Base-by-base conservation (phyloP, 441 rosid genomes). In the Macaranga tanarius region DNA sequence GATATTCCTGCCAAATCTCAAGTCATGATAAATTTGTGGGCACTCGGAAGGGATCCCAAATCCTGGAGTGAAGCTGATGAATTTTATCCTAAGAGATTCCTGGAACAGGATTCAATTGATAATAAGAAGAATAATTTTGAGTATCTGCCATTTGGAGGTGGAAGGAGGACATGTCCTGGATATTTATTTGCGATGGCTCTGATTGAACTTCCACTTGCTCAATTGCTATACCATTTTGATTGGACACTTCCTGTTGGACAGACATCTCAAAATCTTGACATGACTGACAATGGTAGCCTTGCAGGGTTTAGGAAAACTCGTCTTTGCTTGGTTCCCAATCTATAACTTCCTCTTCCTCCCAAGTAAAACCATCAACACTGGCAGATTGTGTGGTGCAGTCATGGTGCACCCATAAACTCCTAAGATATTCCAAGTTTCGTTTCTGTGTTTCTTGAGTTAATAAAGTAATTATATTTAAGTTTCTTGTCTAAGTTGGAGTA, bases 111-210 rank as follows among this genome's bases (percentile, higher is more conserved):
- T 42, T 42, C 52, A 20, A 10, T 42, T 44, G 67, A 63, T 42
- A n/a, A 9, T 42, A 63, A 15, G 25, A 48, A 48, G 23, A 63
- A 20, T 20, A 20, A 31, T 42, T 63, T 63, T 63, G 52, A 63
- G 52, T 63, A 8, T 25, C 7, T 63, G 3, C 67, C 67, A 2
- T 63, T 63, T 55, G 54, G 73, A 62, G 76, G 62, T 55, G 67
- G 67, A n/a, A 63, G 52, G 52, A 63, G 67, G 23, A 63, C 22
- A 0, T 63, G 67, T 44, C 67, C 67, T 5, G 52, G 67, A 44
- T 42, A n/a, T 10, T 22, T 20, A 23, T 63, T 63, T 42, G 67
- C 28, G 0, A 42, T 63, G 23, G 52, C 52, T 12, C 8, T 5
- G 15, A 3, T 63, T 22, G 66, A 62, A 62, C 50, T 62, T 62